phyloP scores from a whole-genome alignment of 179 eudicot species.

The Beta macrorhiza region DNA sequence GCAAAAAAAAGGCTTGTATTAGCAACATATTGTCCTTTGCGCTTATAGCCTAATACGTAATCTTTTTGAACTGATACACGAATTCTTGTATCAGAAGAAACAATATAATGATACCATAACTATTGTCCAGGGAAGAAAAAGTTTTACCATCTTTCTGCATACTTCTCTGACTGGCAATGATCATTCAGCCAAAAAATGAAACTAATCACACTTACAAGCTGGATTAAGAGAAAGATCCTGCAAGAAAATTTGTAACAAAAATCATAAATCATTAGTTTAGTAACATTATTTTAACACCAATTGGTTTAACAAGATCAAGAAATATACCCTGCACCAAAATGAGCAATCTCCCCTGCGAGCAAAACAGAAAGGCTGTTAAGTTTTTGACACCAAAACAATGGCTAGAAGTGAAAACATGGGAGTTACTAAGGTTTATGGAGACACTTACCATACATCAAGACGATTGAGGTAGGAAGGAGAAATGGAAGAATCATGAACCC shows the following conservation, averaged over 20 bases:
- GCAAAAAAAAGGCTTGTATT: slow-evolving; percentile 27
- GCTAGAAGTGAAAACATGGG: background rate
- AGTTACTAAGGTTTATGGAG: background rate
- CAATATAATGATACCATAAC: background rate
- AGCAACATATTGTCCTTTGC: background rate
- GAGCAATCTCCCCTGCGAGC: slow-evolving; percentile 69
- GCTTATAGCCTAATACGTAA: background rate
- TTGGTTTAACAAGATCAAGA: background rate
- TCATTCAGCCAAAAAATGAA: slow-evolving; percentile 80
- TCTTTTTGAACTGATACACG: background rate
- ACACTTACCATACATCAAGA: slow-evolving; percentile 61
- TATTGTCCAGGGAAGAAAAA: background rate
- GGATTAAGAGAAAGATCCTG: slow-evolving; percentile 80
- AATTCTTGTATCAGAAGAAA: background rate
- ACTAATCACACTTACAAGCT: slow-evolving; percentile 77
- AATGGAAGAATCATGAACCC: slow-evolving; percentile 49
- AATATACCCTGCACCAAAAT: slow-evolving; percentile 88
- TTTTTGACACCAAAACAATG: background rate
- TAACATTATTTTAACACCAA: background rate
- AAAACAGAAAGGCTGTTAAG: slow-evolving; percentile 1
- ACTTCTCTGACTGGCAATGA: slow-evolving; percentile 56
- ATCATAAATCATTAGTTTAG: slow-evolving; percentile 6
- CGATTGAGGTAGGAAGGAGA: slow-evolving; percentile 47
- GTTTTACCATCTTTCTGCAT: slow-evolving; percentile 67
- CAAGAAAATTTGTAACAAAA: slow-evolving; percentile 6